Base-by-base conservation (phyloP, 768 basidiomycete species). In the Xerocomellus amylosporus region DNA sequence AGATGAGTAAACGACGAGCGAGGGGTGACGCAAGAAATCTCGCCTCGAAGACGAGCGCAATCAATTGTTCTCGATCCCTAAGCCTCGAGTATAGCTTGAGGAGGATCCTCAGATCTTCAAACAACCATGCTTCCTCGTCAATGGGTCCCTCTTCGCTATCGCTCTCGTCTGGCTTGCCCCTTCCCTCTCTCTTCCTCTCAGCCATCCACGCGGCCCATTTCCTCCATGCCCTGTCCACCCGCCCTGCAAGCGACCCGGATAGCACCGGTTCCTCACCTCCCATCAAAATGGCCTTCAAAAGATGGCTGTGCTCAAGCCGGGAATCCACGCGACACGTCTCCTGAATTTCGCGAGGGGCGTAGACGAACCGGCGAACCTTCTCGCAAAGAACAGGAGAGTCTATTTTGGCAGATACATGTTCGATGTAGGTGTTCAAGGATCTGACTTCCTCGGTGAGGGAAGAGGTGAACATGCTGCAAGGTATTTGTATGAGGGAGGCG, bases 121-220 rank as follows among this genome's bases (percentile, higher is more conserved):
- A 89, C 31, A 99, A 72, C 97, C 97, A 99, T 8, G 89, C 96
- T 64, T 97, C 94, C 43, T 99, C 97, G 65, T 95, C 86, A 53
- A 84, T 80, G 2, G 96, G 95, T 0, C 94, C 96, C 37, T 95
- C 88, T 53, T 97, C 90, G 61, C 95, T 94, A 3, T 94, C 97
- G 67, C 94, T 92, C 3, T 66, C 62, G 8, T 51, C 34, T 9
- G 19, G 41, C 45, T 46, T 63, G 8, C 41, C 36, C 33, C 19
- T 68, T 13, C 20, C 77, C 78, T 49, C 88, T 64, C 7, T 76
- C 71, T 81, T 83, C 40, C 79, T 80, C 50, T 85, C 73, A 47
- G 74, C 77, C 60, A 84, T 61, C 73, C 98, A 98, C n/a, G 78
- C 73, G 14, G 75, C 75, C 74, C 97, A 92, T 2, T 93, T 92